These are phyloP conservation scores for Geum urbanum DNA, from an alignment of 306 rosid genomes.

Conservation along the genomic window DNA sequence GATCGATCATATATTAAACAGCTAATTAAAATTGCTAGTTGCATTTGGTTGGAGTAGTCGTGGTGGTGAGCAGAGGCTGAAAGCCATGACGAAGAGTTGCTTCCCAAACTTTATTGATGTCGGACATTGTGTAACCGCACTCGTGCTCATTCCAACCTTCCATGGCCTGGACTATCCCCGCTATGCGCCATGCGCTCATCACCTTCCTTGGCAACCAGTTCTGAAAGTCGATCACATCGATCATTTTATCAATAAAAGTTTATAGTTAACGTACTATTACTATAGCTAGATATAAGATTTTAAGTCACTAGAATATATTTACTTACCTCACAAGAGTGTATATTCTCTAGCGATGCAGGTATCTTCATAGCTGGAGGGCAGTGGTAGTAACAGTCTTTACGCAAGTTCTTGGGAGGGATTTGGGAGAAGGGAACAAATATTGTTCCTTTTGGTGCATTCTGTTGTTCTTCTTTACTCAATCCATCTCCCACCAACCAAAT, in stretches of 20 bases:
- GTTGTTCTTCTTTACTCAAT: constrained; percentile 44
- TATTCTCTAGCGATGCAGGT: constrained; percentile 48
- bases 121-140: constrained; percentile 41
- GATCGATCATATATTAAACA: background rate
- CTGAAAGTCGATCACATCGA: constrained; percentile 7
- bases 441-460: constrained; percentile 65
- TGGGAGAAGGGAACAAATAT: constrained; percentile 66
- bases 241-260: background rate
- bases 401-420: constrained; percentile 57
- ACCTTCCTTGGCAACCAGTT: constrained; percentile 79
- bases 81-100: constrained; percentile 68
- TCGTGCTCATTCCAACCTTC: constrained; percentile 68
- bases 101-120: constrained; percentile 53
- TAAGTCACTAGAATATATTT: no score
- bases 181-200: constrained; percentile 80
- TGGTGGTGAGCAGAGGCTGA: constrained; percentile 33
- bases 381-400: constrained; percentile 64
- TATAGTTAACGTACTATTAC: background rate
- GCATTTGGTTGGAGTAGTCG: background rate
- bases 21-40: background rate
- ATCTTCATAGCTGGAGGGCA: constrained; percentile 67
- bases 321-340: constrained; percentile 78
- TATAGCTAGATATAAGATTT: background rate
- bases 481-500: constrained; percentile 74
- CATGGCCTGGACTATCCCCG: constrained; percentile 61